Evolutionary conservation across 768 basidiomycete species (phyloP), one percentile per base, ranked within the genome.

Genomic region (Macrolepiota fuliginosa): DNA sequence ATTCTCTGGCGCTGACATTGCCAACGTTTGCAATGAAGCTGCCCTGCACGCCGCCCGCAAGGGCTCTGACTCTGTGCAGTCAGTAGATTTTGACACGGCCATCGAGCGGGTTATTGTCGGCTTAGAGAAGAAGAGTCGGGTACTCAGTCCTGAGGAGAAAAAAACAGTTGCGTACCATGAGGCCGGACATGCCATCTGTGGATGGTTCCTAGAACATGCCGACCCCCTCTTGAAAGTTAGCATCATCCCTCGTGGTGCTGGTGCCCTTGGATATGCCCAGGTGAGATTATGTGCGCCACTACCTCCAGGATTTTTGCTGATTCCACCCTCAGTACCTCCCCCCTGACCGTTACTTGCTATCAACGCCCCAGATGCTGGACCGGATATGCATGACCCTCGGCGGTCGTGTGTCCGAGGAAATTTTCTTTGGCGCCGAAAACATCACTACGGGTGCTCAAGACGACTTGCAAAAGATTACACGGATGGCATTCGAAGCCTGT

Each of bases 391-490:
- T 98, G 94, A 98, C 97, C 0, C 83, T 99, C 24, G 97, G 97
- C 61, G 97, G 97, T 11, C 91, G 97, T 56, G 96, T 98, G 7
- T 91, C 96, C 0, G 97, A 99, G 76, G 97, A 99, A 74, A 96
- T 99, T 62, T 97, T 98, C 80, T 99, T 99, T 71, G 93, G 93
- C 19, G 62, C 71, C 4, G 90, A 89, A 69, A 92, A 94, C 67
- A 96, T 99, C 73, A 99, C 97, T 1, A 96, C 96, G 2, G 97
- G 97, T 63, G 97, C 97, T 2, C 95, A 98, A 76, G 97, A 99
- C 69, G 97, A 99, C 71, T 79, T 99, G 46, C 94, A 96, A 75
- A 98, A 98, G 78, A 96, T 99, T 64, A 98, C 97, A 3, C 86
- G 90, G 62, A 96, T 98, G 91, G 97, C 97, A 15, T 97, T 96